Base-by-base conservation (phyloP, 2,329 filamentous ascomycete genomes). In the Claviceps digitariae region DNA sequence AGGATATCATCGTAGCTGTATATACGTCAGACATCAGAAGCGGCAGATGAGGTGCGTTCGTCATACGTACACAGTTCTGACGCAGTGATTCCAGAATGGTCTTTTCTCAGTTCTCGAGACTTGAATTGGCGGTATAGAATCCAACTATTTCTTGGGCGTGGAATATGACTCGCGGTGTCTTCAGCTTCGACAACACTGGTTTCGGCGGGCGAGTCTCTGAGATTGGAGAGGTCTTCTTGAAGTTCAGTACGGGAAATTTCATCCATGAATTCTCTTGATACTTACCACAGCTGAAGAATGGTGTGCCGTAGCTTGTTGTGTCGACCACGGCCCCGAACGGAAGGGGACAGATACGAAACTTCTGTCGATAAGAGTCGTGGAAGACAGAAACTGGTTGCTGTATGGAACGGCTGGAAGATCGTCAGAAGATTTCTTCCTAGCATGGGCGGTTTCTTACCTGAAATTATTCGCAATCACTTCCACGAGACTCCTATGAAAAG, bases 91-190 rank as follows among this genome's bases (percentile, higher is more conserved):
- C 55, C 56, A 7, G 62, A 60, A 48, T 62, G 54, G 8, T 53
- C 52, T 13, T 59, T 52, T 12, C 54, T 58, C 25, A 69, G 51
- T 25, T 61, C 56, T 12, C 57, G 55, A 3, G 60, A 62, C 13
- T 62, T 61, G 7, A 61, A 55, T 29, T 64, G 61, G 13, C 66
- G 64, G 48, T 67, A 69, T 2, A 69, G 56, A 45, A 67, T 67
- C 61, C 62, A 69, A 31, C 60, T 58, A 47, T 69, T 68, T 38
- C 60, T 57, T 3, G 65, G 64, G 4, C 64, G 63, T 29, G 63
- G 62, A 29, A 67, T 62, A 21, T 56, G 57, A 27, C 47, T 50
- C 2, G 25, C 25, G 8, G 43, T 48, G n/a, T 50, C 36, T n/a
- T 44, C 52, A 29, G 48, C 31, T 36, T 47, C 38, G 34, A 25